These are phyloP conservation scores for Agrocybe pediades DNA, from an alignment of 768 basidiomycete genomes.

Conservation along the genomic window DNA sequence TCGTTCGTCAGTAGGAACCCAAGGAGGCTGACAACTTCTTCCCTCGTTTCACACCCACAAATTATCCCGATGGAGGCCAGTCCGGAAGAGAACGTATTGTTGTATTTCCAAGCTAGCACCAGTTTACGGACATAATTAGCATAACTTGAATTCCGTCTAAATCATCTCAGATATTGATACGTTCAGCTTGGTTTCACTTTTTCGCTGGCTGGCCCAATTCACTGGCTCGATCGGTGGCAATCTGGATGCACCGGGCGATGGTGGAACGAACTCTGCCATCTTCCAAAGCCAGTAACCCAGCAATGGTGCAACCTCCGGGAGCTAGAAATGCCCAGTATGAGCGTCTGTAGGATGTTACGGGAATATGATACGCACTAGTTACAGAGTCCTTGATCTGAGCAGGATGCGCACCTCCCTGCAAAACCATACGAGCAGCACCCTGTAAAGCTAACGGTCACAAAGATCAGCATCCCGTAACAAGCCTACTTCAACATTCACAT, in stretches of 20 bases:
- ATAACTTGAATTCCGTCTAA: no score
- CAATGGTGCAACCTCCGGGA: conserved; percentile 97
- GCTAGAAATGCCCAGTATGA: conserved; percentile 52
- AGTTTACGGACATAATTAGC: no score
- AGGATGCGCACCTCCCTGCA: conserved; percentile 88
- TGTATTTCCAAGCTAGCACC: background rate
- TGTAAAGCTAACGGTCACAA: conserved; percentile 70
- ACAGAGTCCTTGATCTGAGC: conserved; percentile 97
- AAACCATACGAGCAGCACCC: conserved; percentile 94
- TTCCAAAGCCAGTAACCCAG: conserved; percentile 92
- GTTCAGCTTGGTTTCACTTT: conserved; percentile 35
- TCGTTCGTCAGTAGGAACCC: background rate
- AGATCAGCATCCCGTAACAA: background rate
- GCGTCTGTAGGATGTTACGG: background rate
- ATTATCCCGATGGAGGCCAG: background rate
- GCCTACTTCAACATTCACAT: conserved; percentile 24
- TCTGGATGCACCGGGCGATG: conserved; percentile 92
- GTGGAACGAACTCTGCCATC: conserved; percentile 93
- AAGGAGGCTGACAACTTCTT: background rate
- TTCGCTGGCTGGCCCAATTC: conserved; percentile 75
- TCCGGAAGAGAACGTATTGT: background rate
- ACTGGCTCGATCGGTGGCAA: conserved; percentile 88
- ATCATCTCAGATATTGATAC: background rate
- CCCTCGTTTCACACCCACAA: background rate
- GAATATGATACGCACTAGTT: conserved; percentile 66